A percentile compares a stretch with the other conserved stretches of the same genome.
Evolutionary conservation across 202 grass and related monocot genomes (phyloP).

Genomic region (Alloteropsis angusta): DNA sequence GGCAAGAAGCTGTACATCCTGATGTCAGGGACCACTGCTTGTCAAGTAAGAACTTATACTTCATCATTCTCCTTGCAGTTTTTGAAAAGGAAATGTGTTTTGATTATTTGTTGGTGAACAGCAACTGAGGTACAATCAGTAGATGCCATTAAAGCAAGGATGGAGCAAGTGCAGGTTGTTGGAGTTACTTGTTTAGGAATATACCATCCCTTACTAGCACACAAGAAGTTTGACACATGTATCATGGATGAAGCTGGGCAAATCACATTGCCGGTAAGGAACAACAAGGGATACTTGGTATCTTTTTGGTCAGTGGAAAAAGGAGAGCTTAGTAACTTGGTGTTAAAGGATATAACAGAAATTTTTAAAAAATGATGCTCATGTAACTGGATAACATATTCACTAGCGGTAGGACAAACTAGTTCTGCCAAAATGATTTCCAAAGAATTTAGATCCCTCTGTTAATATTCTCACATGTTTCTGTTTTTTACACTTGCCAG

Average conservation of each 20-base stretch:
- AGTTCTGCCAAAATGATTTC: slow-evolving; percentile 13
- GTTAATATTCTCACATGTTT: not conserved
- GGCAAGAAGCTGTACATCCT: slow-evolving; percentile 70
- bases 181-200: slow-evolving; percentile 93
- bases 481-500: slow-evolving; percentile 34
- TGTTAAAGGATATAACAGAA: not conserved
- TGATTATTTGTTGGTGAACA: slow-evolving; percentile 36
- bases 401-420: not conserved
- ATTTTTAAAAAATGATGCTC: not conserved
- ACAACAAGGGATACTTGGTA: slow-evolving; percentile 6
- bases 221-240: slow-evolving; percentile 95
- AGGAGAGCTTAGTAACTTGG: not conserved
- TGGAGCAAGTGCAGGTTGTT: slow-evolving; percentile 85
- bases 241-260: slow-evolving; percentile 99
- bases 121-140: slow-evolving; percentile 52
- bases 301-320: not conserved
- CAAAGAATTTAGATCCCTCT: not conserved
- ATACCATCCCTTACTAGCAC: slow-evolving; percentile 69
- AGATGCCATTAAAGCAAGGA: slow-evolving; percentile 69
- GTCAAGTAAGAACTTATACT: slow-evolving; percentile 44
- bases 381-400: not conserved
- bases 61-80: slow-evolving; percentile 13
- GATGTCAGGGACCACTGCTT: slow-evolving; percentile 71
- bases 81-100: not conserved
- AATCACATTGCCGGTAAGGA: slow-evolving; percentile 81